These are phyloP conservation scores for Aspergillus cejpii DNA, from an alignment of 2,329 filamentous ascomycete genomes.

Conservation along the genomic window DNA sequence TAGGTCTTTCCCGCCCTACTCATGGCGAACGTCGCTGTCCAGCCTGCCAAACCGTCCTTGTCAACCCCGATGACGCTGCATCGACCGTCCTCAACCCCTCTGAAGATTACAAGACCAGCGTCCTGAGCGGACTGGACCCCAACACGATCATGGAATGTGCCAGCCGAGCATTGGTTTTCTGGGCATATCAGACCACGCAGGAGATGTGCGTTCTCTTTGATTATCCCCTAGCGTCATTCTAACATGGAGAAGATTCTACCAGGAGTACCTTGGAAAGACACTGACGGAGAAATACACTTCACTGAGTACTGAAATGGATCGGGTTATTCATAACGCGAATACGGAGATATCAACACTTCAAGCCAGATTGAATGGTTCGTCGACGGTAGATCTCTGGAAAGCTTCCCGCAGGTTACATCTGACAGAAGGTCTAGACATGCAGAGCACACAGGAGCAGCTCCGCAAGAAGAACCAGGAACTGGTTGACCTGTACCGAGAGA, in stretches of 20 bases:
- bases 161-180: constrained; percentile 70
- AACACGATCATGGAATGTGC: constrained; percentile 81
- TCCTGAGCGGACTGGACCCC: constrained; percentile 75
- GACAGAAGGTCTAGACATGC: constrained; percentile 43
- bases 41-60: constrained; percentile 63
- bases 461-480: constrained; percentile 68
- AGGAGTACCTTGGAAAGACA: constrained; percentile 65
- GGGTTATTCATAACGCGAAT: constrained; percentile 68
- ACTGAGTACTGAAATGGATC: constrained; percentile 62
- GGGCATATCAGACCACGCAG: constrained; percentile 77
- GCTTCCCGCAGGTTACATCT: background rate
- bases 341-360: constrained; percentile 61
- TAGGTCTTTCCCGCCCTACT: constrained; percentile 54
- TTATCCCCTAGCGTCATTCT: background rate
- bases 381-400: background rate
- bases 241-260: constrained; percentile 55
- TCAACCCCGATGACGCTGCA: constrained; percentile 67
- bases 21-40: constrained; percentile 59
- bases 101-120: constrained; percentile 84
- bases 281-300: constrained; percentile 64
- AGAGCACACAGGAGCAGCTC: constrained; percentile 56
- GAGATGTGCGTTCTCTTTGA: constrained; percentile 59
- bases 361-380: constrained; percentile 56
- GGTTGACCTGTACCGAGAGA: constrained; percentile 59
- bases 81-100: constrained; percentile 65